Evolutionary conservation across 2,329 filamentous ascomycete species (phyloP), one percentile per base, ranked within the genome.

Genomic region (Alternaria sp.): DNA sequence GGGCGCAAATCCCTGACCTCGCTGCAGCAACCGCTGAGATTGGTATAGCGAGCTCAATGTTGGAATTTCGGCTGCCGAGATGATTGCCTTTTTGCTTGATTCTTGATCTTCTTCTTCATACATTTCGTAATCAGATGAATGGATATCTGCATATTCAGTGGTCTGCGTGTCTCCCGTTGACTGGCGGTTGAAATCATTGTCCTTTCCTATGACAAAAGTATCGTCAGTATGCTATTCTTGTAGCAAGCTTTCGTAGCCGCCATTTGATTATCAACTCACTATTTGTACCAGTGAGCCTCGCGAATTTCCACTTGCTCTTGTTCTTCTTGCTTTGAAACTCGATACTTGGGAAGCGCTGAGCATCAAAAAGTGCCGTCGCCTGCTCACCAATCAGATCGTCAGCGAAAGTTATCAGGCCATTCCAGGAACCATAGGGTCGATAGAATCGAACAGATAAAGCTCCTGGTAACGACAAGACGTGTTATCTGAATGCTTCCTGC

Each of bases 21-120:
- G 57, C 23, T 69, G 71, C 26, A 67, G 34, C 2, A 75, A 51
- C 51, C 63, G 67, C 33, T 68, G 56, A 24, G 67, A 60, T 42
- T 62, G 60, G 39, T 76, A 77, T 9, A 77, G 39, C 0, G 66
- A 63, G 23, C 63, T 63, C 10, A 77, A 51, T 3, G 64, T 74
- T 0, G 72, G 71, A 11, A 76, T 71, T 1, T 72, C 64, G 9
- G 55, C 48, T 17, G 66, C 21, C 0, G 59, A 41, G 9, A 72
- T 37, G 2, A 71, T 33, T 5, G 61, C 45, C 26, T 51, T 45
- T 41, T 50, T 56, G 8, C 23, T 46, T 24, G 14, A 11, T 3
- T 13, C 26, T n/a, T 51, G 21, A 3, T 4, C 8, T 33, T 42
- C 49, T 51, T 48, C 29, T 5, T 34, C 44, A n/a, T 48, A 48